Percentiles rank a stretch among this genome's conserved stretches.
phyloP scores from a whole-genome alignment of 1,139 yeast genomes.

The Zhuliangozyma blackwelliae region DNA sequence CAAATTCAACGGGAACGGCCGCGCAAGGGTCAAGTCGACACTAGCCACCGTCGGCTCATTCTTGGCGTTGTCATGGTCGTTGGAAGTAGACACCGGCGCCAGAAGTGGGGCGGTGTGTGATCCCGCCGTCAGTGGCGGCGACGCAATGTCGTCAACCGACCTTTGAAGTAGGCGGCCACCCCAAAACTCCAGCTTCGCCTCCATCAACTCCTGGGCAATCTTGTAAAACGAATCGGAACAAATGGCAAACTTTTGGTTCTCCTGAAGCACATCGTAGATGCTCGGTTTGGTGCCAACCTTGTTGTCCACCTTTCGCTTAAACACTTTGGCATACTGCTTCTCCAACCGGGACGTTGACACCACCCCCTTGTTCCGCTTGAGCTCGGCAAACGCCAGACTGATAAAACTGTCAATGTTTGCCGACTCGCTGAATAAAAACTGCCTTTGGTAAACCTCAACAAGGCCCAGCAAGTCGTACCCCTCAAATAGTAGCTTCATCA shows the following conservation, averaged over 20 bases:
- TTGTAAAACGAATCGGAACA: constrained; percentile 45
- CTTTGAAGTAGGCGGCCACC: too few relatives aligned
- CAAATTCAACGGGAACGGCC: constrained; percentile 86
- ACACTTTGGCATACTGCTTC: constrained; percentile 19
- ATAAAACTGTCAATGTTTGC: constrained; percentile 47
- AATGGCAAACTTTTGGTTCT: constrained; percentile 26
- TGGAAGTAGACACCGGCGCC: not conserved
- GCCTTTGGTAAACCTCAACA: constrained; percentile 46
- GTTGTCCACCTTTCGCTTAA: constrained; percentile 1
- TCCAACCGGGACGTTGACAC: constrained; percentile 28
- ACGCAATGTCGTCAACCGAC: constrained; percentile 18
- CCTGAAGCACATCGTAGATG: too few relatives aligned
- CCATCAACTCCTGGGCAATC: constrained; percentile 60
- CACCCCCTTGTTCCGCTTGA: constrained; percentile 29
- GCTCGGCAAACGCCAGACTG: constrained; percentile 28
- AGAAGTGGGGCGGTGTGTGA: not conserved
- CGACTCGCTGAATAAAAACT: constrained; percentile 48
- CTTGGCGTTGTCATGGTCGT: not conserved
- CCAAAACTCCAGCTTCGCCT: constrained; percentile 48
- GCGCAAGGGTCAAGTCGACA: constrained; percentile 58
- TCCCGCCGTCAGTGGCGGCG: not conserved
- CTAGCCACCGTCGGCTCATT: constrained; percentile 25
- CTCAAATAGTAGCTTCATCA: constrained; percentile 54
- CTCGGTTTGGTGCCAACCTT: constrained; percentile 3
- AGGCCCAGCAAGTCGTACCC: constrained; percentile 55